Conservation (phyloP, 2,329 filamentous ascomycete species). For the Grosmannia penicillata region DNA sequence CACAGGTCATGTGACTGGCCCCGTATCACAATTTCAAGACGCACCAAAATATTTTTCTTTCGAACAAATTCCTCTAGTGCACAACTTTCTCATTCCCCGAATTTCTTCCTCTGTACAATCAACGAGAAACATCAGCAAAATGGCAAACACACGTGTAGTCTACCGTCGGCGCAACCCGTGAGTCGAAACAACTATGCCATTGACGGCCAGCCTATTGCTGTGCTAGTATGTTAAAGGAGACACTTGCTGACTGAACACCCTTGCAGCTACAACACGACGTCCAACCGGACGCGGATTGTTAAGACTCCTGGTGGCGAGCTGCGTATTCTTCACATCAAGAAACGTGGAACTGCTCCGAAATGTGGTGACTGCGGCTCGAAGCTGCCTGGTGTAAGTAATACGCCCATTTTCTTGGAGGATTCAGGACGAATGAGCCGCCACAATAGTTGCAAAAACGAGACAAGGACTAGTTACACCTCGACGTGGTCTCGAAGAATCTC, state of each 20-base stretch:
- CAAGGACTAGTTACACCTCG: no score
- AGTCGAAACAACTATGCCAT: conserved; percentile 22
- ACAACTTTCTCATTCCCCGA: conserved; percentile 2
- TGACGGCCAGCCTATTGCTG: no score
- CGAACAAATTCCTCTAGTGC: conserved; percentile 1
- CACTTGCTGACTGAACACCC: conserved; percentile 1
- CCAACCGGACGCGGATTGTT: conserved; percentile 90
- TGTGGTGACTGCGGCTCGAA: conserved; percentile 98
- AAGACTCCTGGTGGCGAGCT: conserved; percentile 95
- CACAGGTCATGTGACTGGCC: conserved; percentile 10
- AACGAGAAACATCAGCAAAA: conserved; percentile 30
- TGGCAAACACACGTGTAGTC: conserved; percentile 45
- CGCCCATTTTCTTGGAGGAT: no score
- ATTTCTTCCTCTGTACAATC: conserved; percentile 7
- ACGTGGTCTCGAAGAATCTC: no score
- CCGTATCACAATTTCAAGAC: conserved; percentile 7
- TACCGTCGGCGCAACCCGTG: conserved; percentile 72
- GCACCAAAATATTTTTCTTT: conserved; percentile 10
- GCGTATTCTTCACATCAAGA: conserved; percentile 98
- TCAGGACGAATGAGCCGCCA: no score
- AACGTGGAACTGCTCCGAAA: conserved; percentile 95
- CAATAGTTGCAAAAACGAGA: no score
- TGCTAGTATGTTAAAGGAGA: background rate
- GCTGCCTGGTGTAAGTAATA: conserved; percentile 92
- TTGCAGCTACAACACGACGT: conserved; percentile 90